Conservation (phyloP, 306 rosid genomes). For the Acacia acuminata region DNA sequence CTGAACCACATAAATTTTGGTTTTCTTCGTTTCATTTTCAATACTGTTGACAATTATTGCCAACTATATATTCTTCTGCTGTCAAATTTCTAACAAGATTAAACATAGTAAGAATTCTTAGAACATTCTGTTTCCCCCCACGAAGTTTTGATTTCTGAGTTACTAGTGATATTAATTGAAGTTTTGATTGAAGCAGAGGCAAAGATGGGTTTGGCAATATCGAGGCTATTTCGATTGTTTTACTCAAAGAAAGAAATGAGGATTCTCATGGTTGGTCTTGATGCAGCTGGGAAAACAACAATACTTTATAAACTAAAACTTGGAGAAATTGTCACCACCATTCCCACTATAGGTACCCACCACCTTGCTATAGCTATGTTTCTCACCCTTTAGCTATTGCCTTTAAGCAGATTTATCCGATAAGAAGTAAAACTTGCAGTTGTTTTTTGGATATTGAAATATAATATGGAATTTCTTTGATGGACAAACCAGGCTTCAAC, state of each 20-base stretch:
- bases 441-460: not conserved
- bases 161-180: not conserved
- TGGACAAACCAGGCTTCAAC: constrained; percentile 65
- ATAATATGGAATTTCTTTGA: constrained; percentile 3
- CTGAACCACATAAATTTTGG: not conserved
- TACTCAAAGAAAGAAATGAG: constrained; percentile 90
- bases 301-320: constrained; percentile 78
- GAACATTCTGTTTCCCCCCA: not conserved
- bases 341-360: constrained; percentile 77
- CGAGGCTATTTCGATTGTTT: constrained; percentile 61
- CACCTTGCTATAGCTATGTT: not conserved
- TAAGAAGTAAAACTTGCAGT: not conserved
- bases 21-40: not conserved
- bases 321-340: constrained; percentile 89
- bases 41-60: not conserved
- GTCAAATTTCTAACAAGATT: not conserved
- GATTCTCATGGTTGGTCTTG: constrained; percentile 93
- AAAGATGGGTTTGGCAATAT: constrained; percentile 70
- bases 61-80: not conserved
- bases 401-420: not conserved
- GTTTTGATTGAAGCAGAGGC: constrained; percentile 1
- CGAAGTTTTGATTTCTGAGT: constrained; percentile 2
- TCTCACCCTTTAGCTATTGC: not conserved
- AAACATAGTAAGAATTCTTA: constrained; percentile 1
- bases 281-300: constrained; percentile 87